These are phyloP conservation scores for Trichoderma sp. DNA, from an alignment of 2,329 filamentous ascomycete genomes.

Conservation along the genomic window DNA sequence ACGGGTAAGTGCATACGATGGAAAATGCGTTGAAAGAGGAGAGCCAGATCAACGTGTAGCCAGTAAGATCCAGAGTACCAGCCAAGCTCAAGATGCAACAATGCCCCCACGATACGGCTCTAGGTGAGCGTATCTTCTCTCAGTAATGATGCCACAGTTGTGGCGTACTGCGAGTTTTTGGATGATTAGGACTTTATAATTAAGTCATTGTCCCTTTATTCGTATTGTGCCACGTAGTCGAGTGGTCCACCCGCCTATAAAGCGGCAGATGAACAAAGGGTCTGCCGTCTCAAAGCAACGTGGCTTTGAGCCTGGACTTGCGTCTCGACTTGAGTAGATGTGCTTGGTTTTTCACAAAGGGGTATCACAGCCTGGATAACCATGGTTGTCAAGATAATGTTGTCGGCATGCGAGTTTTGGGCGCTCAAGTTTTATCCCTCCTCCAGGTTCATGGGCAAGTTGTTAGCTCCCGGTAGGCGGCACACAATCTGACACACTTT, in stretches of 20 bases:
- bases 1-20: conserved; percentile 30
- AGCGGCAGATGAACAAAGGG: not conserved
- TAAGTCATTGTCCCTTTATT: not conserved
- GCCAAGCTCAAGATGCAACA: conserved; percentile 3
- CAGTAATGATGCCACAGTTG: not conserved
- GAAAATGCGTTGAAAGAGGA: conserved; percentile 19
- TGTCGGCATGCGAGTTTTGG: conserved; percentile 8
- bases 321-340: not conserved
- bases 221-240: not conserved
- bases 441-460: not conserved
- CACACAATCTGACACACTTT: not conserved
- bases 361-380: conserved; percentile 17
- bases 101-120: not conserved
- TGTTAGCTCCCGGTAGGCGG: not conserved
- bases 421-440: not conserved
- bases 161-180: not conserved
- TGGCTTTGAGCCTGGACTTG: not conserved
- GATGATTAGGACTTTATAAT: not conserved
- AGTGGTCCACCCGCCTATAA: not conserved
- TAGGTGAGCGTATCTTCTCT: not conserved
- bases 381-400: conserved; percentile 15
- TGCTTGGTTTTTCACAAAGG: not conserved
- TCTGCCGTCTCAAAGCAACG: not conserved
- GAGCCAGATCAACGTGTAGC: not conserved
- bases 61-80: not conserved